Base-by-base conservation (phyloP, 2,329 filamentous ascomycete species). In the Capronia epimyces region DNA sequence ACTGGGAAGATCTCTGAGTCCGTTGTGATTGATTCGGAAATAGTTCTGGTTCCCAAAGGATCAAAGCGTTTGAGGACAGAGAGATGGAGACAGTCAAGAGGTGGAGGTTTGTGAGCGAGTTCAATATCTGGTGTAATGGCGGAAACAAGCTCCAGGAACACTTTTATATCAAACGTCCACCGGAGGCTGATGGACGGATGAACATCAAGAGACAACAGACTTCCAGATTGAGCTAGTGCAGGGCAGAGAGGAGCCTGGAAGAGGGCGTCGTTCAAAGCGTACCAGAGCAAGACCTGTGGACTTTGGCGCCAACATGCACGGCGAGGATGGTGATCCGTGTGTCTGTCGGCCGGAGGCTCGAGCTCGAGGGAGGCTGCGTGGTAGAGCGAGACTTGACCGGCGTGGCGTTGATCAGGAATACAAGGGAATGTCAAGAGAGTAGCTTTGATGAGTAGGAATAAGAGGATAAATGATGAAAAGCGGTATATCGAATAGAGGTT, bases 281-380 rank as follows among this genome's bases (percentile, higher is more conserved):
- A 57, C 55, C 55, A 57, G 49, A 52, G 46, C 36, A 20, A 55
- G 41, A 46, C 43, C 34, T 10, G 46, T 25, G 15, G 43, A 41
- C 34, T 50, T 43, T 43, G 46, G 27, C 42, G 22, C 39, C 18
- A 40, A 55, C 55, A 57, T 55, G 55, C 55, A 55, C 51, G 55
- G 55, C 49, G 25, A 52, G 39, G 18, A 13, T 13, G 21, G 34
- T 45, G 55, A 41, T 57, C 55, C 32, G 49, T 50, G 55, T 40
- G 52, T 32, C 45, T 37, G 21, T 43, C 31, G 43, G 22, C 21
- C 16, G 20, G 36, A 25, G 51, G 50, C 50, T 46, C 43, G 46
- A 39, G 55, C 51, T 49, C 39, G 21, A 43, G 34, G 18, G 39
- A 42, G 13, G 27, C n/a, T 34, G 36, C 42, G 49, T 46, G 42